Evolutionary conservation across 192 early-diverging fungal genomes (phyloP), one percentile per base, ranked within the genome.

Genomic region (Coemansia biformis): DNA sequence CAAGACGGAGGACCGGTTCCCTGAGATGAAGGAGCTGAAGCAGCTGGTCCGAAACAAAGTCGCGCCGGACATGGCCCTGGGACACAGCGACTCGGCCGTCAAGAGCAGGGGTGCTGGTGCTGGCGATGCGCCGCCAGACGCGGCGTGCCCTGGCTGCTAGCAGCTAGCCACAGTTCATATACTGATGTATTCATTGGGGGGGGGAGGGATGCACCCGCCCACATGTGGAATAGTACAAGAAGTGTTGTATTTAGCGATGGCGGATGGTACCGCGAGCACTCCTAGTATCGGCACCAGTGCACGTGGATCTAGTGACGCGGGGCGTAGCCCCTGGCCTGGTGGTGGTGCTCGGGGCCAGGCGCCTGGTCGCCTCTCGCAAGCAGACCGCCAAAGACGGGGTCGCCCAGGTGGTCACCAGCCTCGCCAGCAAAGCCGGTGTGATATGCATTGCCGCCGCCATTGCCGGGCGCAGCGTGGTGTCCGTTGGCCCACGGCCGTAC

Each of bases 21-120:
- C 85, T 11, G 85, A 87, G 59, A 79, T 85, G 67, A 87, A 87
- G 57, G 82, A 84, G 44, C 63, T 83, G 53, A 87, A 87, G 64
- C 83, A 85, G 64, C 58, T 80, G 16, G 75, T 85, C 1, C 69
- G 85, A 41, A 75, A 83, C 43, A 59, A 75, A 16, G 67, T 87
- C 39, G 76, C 80, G 18, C 85, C 85, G 0, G 76, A 69, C 15
- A 83, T 83, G 76, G 55, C 63, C 4, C 76, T 87, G 29, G 85
- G 85, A 15, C 85, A 87, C 38, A 83, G 81, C 42, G 85, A 87
- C 46, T 63, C 60, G 16, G 48, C 53, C 11, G 78, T 82, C 23
- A 82, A 82, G 39, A 79, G 78, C 55, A 41, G 24, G 24, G 24
- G 51, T 16, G 23, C 30, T 3, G 7, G 12, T 3, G 4, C 11